phyloP scores from a whole-genome alignment of 2,329 filamentous ascomycete genomes.

The Botryosphaeria dothidea region DNA sequence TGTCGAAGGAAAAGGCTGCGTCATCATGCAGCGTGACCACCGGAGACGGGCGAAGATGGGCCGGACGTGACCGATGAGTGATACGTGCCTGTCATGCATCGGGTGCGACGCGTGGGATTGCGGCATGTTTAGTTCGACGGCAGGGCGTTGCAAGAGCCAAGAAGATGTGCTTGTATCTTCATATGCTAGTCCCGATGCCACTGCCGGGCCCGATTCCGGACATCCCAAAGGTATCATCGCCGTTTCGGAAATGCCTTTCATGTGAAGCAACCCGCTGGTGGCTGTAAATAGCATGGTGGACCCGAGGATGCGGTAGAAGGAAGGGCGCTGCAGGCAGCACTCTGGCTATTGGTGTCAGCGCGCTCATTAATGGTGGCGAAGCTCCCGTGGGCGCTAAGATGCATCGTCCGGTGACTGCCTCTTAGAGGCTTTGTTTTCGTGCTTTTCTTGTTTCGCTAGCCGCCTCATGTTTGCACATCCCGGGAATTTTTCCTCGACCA shows the following conservation, averaged over 20 bases:
- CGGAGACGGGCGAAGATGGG: neutral
- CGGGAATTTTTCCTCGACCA: slow-evolving; percentile 7
- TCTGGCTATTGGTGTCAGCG: neutral
- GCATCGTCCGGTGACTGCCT: neutral
- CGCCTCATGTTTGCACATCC: slow-evolving; percentile 1
- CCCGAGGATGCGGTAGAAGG: neutral
- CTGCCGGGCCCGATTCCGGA: neutral
- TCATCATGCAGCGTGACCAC: neutral
- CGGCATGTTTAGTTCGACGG: neutral
- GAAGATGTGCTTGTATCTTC: neutral
- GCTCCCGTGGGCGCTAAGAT: neutral
- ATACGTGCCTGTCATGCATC: neutral
- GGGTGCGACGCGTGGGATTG: neutral
- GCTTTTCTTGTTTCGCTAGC: slow-evolving; percentile 2
- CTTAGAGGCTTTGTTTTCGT: neutral
- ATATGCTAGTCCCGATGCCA: neutral
- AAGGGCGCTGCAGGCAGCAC: neutral
- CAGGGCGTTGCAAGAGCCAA: neutral
- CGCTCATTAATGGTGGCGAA: neutral
- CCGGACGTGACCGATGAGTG: neutral
- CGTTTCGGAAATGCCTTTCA: neutral
- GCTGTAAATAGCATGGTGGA: neutral
- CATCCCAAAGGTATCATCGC: neutral
- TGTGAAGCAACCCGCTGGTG: neutral
- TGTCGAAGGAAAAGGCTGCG: neutral